These are phyloP conservation scores for Diaporthe citriasiana DNA, from an alignment of 2,329 filamentous ascomycete genomes.

Conservation along the genomic window DNA sequence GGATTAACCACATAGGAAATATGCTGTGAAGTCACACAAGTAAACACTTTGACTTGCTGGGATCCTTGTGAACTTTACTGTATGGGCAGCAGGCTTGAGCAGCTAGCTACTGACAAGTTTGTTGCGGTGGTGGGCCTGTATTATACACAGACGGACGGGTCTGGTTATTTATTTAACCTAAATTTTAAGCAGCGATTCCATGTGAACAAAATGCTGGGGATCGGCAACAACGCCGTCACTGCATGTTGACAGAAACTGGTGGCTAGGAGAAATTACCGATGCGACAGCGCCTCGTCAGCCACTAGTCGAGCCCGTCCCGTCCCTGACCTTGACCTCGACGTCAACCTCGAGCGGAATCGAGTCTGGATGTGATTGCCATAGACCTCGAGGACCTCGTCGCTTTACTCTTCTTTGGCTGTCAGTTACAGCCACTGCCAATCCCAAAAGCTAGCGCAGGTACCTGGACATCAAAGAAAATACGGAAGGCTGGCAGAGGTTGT, in stretches of 20 bases:
- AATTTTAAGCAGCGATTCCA: slow-evolving; percentile 27
- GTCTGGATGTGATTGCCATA: background rate
- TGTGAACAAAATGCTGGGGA: background rate
- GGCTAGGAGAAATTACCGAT: background rate
- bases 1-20: background rate
- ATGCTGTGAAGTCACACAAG: background rate
- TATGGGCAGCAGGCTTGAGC: background rate
- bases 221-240: slow-evolving; percentile 21
- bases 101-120: background rate
- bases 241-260: background rate
- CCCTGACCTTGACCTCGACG: too few species aligned
- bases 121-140: background rate
- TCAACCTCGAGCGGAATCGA: slow-evolving; percentile 9
- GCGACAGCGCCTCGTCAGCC: slow-evolving; percentile 1
- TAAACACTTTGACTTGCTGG: background rate
- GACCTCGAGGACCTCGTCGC: slow-evolving; percentile 1
- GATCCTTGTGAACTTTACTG: background rate
- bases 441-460: slow-evolving; percentile 23
- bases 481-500: background rate
- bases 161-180: slow-evolving; percentile 23
- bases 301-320: background rate
- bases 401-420: background rate
- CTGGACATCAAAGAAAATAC: background rate
- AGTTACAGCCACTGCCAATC: slow-evolving; percentile 4
- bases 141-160: background rate